These are phyloP conservation scores for Colletotrichum sidae DNA, from an alignment of 2,329 filamentous ascomycete species.

Conservation along the genomic window DNA sequence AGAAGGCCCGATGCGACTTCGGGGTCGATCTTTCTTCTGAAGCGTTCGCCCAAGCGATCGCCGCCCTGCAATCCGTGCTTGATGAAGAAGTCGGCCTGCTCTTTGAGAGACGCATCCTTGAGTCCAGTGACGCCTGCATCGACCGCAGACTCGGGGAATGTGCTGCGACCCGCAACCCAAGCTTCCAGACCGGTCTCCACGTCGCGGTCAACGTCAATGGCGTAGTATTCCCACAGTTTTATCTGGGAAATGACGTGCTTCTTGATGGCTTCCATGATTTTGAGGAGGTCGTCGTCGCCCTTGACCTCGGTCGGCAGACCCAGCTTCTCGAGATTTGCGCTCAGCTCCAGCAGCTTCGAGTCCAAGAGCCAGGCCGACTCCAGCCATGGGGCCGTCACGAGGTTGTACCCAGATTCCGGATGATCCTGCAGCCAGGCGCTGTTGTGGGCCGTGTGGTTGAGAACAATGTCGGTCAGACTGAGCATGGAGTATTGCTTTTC, in stretches of 20 bases:
- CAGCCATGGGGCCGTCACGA: conserved; percentile 86
- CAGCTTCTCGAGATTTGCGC: conserved; percentile 75
- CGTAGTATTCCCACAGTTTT: conserved; percentile 94
- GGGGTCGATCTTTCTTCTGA: conserved; percentile 78
- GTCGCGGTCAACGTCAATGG: conserved; percentile 81
- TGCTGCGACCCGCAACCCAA: conserved; percentile 74
- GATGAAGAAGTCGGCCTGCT: conserved; percentile 72
- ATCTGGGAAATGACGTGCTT: conserved; percentile 81
- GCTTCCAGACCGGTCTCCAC: conserved; percentile 75
- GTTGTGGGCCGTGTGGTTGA: conserved; percentile 98
- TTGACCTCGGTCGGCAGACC: conserved; percentile 82
- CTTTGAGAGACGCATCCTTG: conserved; percentile 56
- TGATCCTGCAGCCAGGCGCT: conserved; percentile 94
- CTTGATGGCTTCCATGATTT: conserved; percentile 88
- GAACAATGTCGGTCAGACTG: conserved; percentile 94
- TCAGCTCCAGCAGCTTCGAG: conserved; percentile 77
- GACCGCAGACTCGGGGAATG: conserved; percentile 60
- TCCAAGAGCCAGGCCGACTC: conserved; percentile 73
- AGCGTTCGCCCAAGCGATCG: conserved; percentile 84
- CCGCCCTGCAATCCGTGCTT: conserved; percentile 77
- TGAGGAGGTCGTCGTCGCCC: conserved; percentile 76
- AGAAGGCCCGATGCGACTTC: conserved; percentile 76
- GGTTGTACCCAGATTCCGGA: conserved; percentile 94
- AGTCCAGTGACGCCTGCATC: conserved; percentile 59
- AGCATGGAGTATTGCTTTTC: conserved; percentile 87